Evolutionary conservation across 1,284 basidiomycete species (phyloP).

Genomic region (Ustilago xerochloae): DNA sequence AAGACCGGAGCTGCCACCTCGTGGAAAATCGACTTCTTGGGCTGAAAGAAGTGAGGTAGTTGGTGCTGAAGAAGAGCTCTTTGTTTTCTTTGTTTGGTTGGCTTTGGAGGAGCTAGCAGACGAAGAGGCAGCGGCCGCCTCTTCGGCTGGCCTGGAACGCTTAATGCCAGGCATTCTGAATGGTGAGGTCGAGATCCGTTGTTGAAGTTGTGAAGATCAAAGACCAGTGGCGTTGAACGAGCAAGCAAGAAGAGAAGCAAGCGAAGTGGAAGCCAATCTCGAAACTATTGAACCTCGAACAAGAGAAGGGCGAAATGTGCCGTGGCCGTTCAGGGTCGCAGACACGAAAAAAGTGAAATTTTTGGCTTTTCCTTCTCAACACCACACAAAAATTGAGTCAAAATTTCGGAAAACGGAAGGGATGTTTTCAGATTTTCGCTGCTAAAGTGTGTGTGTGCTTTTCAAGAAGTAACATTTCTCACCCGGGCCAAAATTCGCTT

Average conservation of each 20-base stretch:
- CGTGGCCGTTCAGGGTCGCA: background rate
- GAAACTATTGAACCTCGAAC: background rate
- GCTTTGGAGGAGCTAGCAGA: constrained; percentile 35
- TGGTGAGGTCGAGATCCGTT: background rate
- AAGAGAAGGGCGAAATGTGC: background rate
- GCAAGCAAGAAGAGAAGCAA: background rate
- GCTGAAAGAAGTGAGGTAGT: constrained; percentile 46
- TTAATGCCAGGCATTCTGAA: constrained; percentile 52
- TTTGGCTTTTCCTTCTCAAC: constrained; percentile 15
- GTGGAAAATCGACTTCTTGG: constrained; percentile 82
- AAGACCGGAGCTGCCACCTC: constrained; percentile 79
- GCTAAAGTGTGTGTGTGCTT: no score
- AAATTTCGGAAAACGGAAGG: constrained; percentile 10
- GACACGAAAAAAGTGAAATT: constrained; percentile 31
- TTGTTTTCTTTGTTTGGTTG: constrained; percentile 27
- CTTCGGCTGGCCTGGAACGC: constrained; percentile 40
- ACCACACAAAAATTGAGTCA: background rate
- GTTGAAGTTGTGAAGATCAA: constrained; percentile 6
- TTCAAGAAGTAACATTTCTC: no score
- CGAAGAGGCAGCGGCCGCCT: constrained; percentile 28
- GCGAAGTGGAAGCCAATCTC: constrained; percentile 2
- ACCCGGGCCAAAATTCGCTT: no score
- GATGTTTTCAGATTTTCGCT: background rate
- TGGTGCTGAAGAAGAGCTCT: constrained; percentile 17
- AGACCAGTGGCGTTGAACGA: constrained; percentile 15